Evolutionary conservation across 2,329 filamentous ascomycete genomes (phyloP).

Genomic region (Cladosporium sp.): DNA sequence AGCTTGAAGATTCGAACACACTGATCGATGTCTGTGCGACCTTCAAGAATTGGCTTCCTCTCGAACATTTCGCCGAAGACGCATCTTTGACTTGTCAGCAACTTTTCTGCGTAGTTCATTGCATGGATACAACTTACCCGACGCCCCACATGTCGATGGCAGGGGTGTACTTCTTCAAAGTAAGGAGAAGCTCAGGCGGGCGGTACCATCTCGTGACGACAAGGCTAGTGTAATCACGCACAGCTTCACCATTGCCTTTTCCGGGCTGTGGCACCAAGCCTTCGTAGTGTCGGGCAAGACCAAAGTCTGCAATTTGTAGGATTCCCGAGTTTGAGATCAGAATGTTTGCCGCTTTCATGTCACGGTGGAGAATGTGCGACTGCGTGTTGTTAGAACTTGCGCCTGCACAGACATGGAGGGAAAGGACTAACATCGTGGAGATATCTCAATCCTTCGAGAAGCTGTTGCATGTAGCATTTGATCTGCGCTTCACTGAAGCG

Average conservation of each 20-base stretch:
- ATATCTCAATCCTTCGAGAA: constrained; percentile 86
- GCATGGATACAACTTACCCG: constrained; percentile 55
- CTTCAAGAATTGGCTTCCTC: constrained; percentile 86
- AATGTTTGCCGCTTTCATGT: constrained; percentile 98
- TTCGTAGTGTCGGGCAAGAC: constrained; percentile 89
- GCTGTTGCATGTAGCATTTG: constrained; percentile 95
- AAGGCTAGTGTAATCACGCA: constrained; percentile 89
- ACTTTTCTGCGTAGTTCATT: background rate
- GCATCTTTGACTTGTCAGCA: constrained; percentile 59
- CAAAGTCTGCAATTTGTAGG: constrained; percentile 96
- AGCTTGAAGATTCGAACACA: constrained; percentile 92
- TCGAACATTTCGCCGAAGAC: constrained; percentile 98
- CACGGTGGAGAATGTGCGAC: constrained; percentile 80
- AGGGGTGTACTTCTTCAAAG: constrained; percentile 88
- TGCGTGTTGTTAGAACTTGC: constrained; percentile 18
- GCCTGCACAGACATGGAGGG: background rate
- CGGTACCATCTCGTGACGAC: constrained; percentile 98
- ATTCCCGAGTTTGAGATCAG: constrained; percentile 93
- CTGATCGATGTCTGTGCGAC: constrained; percentile 85
- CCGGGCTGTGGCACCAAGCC: constrained; percentile 76
- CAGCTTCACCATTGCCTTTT: constrained; percentile 77
- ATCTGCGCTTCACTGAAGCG: constrained; percentile 86
- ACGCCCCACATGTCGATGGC: constrained; percentile 99
- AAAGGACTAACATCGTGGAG: constrained; percentile 67
- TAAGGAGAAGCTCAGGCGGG: constrained; percentile 86